Evolutionary conservation across 768 basidiomycete genomes (phyloP), one percentile per base, ranked within the genome.

Genomic region (Psilocybe sp.): DNA sequence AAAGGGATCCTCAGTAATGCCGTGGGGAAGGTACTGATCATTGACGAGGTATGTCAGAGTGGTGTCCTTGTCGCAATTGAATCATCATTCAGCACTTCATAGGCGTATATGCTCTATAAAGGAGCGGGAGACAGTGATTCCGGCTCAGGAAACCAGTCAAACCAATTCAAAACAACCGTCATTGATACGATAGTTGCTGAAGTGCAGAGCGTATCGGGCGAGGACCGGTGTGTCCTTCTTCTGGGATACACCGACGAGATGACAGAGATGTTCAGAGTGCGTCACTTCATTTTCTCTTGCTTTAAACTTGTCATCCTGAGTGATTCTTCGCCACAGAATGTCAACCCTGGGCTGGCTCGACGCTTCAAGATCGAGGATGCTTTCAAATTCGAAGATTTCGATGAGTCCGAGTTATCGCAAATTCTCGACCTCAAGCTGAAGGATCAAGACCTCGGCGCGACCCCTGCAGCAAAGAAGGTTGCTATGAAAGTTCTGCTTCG

Each of bases 141-240:
- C 34, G 44, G 35, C 8, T 40, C 43, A 31, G 50, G 43, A n/a
- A 61, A 60, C 5, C 49, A 61, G 39, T 36, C 60, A 13, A 83
- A 87, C 53, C 62, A 70, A 0, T 87, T 67, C 64, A 86, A 85
- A 54, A 83, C 81, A 1, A 75, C 84, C 0, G 86, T 88, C 37
- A 84, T 87, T 23, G 86, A 88, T 58, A 86, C 85, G 0, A 78
- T 88, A 23, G 85, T 88, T 0, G 86, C 86, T 0, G 86, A 88
- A 61, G 78, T 88, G 2, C 85, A 88, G 56, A 84, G 76, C 40
- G 74, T 75, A 0, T 81, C 82, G 1, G 84, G 85, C 4, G 86
- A 88, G 59, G 85, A 87, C 59, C 74, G 84, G 28, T 85, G 83
- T 46, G 81, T 88, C 0, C 66, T 88, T 10, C 62, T 87, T 39